Base-by-base conservation (phyloP, 306 rosid genomes). In the Vicia faba region DNA sequence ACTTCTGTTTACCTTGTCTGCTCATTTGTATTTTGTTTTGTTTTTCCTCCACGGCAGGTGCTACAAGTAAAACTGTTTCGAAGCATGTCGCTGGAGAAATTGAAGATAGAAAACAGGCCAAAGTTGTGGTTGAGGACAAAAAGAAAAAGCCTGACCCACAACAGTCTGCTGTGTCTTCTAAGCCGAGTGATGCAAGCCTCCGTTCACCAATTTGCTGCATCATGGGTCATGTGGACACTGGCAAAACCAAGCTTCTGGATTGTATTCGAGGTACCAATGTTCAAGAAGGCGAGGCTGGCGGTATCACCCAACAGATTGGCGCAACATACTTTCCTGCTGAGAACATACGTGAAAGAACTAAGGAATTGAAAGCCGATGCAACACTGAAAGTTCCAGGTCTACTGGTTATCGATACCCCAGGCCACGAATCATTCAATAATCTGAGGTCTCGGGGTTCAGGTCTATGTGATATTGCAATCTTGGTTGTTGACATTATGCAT, bases 281-380 rank as follows among this genome's bases (percentile, higher is more conserved):
- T 69, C 99, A 90, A 79, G 99, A 90, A 77, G 99, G 99, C 50
- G 97, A 93, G 83, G 97, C 99, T 13, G 97, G 97, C 45, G 99
- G 99, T 54, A 93, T 93, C 75, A 90, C 99, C 15, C 97, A 93
- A 73, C 99, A 93, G 81, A 93, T 93, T 79, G 99, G 99, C 18
- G 99, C 97, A 8, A 93, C 99, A 14, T 90, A 88, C 82, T 90
- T 93, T 75, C 97, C 97, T 67, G 96, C 97, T 4, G 90, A 80
- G 71, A 93, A 90, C 73, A 93, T 93, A 29, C 95, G 97, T 35
- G 97, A 93, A 19, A 86, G 99, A 79, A 93, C 99, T 1, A 93
- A 81, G 75, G 97, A 93, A 63, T 74, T 93, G 72, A 93, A 93
- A 84, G 96, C 97, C 67, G 96, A 93, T 85, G 99, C 99, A 2